Conservation (phyloP, 169 alveolate species). For the Plasmodium berghei region DNA sequence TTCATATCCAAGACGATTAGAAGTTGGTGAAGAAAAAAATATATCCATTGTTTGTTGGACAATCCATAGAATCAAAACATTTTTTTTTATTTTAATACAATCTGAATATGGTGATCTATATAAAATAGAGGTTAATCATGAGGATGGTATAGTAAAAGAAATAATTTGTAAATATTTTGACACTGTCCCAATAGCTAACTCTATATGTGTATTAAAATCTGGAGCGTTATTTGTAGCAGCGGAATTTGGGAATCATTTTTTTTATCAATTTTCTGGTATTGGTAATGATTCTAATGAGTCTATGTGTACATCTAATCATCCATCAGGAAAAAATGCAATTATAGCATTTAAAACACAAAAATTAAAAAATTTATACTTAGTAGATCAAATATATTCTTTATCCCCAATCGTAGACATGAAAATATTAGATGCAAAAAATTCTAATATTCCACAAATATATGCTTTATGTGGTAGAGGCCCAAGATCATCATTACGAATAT, state of each 20-base stretch:
- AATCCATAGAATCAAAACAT: slow-evolving; percentile 93
- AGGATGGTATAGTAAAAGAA: slow-evolving; percentile 92
- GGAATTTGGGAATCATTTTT: slow-evolving; percentile 96
- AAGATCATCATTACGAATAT: slow-evolving; percentile 93
- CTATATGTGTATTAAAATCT: slow-evolving; percentile 94
- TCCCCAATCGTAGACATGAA: slow-evolving; percentile 97
- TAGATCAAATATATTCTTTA: slow-evolving; percentile 94
- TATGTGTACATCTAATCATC: slow-evolving; percentile 91
- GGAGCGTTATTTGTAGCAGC: slow-evolving; percentile 97
- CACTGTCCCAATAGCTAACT: slow-evolving; percentile 94
- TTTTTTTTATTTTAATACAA: slow-evolving; percentile 95
- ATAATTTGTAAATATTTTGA: slow-evolving; percentile 95
- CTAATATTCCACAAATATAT: slow-evolving; percentile 86
- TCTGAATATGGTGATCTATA: slow-evolving; percentile 97
- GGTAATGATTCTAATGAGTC: slow-evolving; percentile 89
- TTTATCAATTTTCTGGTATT: slow-evolving; percentile 88
- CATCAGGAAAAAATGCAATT: slow-evolving; percentile 88
- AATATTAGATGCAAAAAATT: slow-evolving; percentile 93
- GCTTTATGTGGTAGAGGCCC: slow-evolving; percentile 97
- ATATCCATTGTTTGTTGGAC: slow-evolving; percentile 91
- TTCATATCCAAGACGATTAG: slow-evolving; percentile 96
- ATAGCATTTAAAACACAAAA: slow-evolving; percentile 94
- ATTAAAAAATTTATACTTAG: slow-evolving; percentile 88
- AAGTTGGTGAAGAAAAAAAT: slow-evolving; percentile 90
- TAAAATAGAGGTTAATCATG: slow-evolving; percentile 89